Evolutionary conservation across 768 basidiomycete species (phyloP), one percentile per base, ranked within the genome.

Genomic region (Lentinula guzmanii): DNA sequence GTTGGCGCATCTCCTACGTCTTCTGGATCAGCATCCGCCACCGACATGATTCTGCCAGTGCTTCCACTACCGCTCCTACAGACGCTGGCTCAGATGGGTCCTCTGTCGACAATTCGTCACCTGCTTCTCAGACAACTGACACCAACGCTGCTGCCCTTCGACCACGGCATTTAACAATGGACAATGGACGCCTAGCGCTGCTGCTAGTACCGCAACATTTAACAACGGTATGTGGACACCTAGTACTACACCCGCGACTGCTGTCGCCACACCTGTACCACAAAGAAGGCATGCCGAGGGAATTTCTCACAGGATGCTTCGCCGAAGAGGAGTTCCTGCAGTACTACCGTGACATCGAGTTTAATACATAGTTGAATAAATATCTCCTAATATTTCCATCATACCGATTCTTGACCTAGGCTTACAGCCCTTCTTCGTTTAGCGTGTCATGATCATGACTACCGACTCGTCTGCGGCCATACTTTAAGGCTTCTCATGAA

Each of bases 181-280:
- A 3, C 4, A 51, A 51, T 51, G 34, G 16, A n/a, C 34, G 5
- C 33, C 52, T 35, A 15, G 24, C 31, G 33, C 33, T 33, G 15
- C 52, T 50, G 21, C 21, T 50, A n/a, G 13, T 24, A 21, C 53
- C 10, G 18, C 35, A 3, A 56, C 42, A 43, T 56, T 43, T 24
- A 56, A 56, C 24, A 28, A 56, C 28, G 55, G 55, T 1, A 42
- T 56, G 55, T 56, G 55, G 51, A 52, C 51, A 52, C 51, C 51
- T 34, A 52, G 31, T 7, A 35, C 51, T 34, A 28, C 28, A 15
- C 51, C 51, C 11, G 16, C 51, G 5, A 18, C 31, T 34, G 15
- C 51, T 15, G 51, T 35, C 33, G 34, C 34, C 28, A 31, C 51
- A 16, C 51, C 51, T 33, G 34, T 31, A 15, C 51, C 34, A 33